Percentiles rank a stretch among this genome's conserved stretches.
phyloP scores from a whole-genome alignment of 1,139 yeast species.

The Hansenula anomala region DNA sequence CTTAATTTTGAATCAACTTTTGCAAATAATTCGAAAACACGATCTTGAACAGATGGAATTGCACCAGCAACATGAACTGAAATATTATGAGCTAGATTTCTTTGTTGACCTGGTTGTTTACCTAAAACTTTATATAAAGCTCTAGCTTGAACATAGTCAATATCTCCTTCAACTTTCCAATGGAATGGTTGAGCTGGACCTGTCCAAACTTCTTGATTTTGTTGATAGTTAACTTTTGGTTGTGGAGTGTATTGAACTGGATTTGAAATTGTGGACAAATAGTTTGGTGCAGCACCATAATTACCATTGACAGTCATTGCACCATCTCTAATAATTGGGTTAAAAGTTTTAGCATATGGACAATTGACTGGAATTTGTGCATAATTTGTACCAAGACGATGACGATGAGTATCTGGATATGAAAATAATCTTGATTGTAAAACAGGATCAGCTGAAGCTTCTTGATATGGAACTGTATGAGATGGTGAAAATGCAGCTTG shows the following conservation, averaged over 20 bases:
- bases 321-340: conserved; percentile 84
- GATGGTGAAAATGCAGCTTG: conserved; percentile 59
- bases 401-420: conserved; percentile 57
- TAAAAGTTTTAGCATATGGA: conserved; percentile 47
- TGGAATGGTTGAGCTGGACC: conserved; percentile 89
- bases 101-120: conserved; percentile 74
- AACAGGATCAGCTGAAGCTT: conserved; percentile 57
- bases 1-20: conserved; percentile 71
- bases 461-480: conserved; percentile 56
- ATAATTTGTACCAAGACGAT: conserved; percentile 58
- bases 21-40: conserved; percentile 71
- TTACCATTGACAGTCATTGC: conserved; percentile 79
- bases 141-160: conserved; percentile 68
- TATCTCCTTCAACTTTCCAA: conserved; percentile 70
- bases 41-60: conserved; percentile 70
- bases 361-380: conserved; percentile 68
- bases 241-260: conserved; percentile 47
- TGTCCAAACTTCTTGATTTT: conserved; percentile 79
- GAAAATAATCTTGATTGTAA: conserved; percentile 54
- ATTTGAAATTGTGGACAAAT: conserved; percentile 45
- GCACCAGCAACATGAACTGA: conserved; percentile 73
- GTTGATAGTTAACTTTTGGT: conserved; percentile 33
- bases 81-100: conserved; percentile 77
- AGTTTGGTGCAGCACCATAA: conserved; percentile 82
- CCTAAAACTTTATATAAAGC: conserved; percentile 67